Conservation (phyloP, 169 alveolate species). For the Plasmodium chabaudi region DNA sequence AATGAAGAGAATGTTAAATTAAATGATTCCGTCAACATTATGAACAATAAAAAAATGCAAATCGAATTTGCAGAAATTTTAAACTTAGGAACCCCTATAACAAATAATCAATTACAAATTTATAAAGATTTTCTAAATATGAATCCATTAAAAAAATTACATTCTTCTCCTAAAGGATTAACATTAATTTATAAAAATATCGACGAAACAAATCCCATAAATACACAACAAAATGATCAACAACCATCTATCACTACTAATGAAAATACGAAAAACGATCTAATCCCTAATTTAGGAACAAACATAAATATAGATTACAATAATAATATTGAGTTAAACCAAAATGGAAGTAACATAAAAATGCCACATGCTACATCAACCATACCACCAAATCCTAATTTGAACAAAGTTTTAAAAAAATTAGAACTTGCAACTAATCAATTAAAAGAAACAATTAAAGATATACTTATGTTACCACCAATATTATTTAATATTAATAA, state of each 20-base stretch:
- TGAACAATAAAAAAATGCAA: constrained; percentile 44
- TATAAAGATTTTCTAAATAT: constrained; percentile 80
- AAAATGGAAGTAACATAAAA: background rate
- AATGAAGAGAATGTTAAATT: constrained; percentile 18
- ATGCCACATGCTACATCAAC: background rate
- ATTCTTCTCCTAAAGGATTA: constrained; percentile 72
- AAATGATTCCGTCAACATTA: constrained; percentile 26
- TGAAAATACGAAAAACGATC: background rate
- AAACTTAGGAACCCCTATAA: constrained; percentile 63
- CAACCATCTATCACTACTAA: constrained; percentile 1
- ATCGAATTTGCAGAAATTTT: constrained; percentile 32
- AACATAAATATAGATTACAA: constrained; percentile 7
- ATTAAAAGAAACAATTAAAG: constrained; percentile 73
- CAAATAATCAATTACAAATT: constrained; percentile 75
- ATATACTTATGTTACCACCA: constrained; percentile 64
- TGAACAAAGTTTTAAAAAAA: constrained; percentile 61
- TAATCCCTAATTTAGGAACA: background rate
- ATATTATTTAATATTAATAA: constrained; percentile 68
- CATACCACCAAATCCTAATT: constrained; percentile 16
- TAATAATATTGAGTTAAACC: constrained; percentile 11
- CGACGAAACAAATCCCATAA: constrained; percentile 15
- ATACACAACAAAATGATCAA: constrained; percentile 2
- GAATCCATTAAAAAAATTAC: constrained; percentile 76
- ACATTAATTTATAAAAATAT: constrained; percentile 40
- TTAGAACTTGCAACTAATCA: constrained; percentile 69